These are phyloP conservation scores for Glonium stellatum DNA, from an alignment of 495 filamentous ascomycete species.

Conservation along the genomic window DNA sequence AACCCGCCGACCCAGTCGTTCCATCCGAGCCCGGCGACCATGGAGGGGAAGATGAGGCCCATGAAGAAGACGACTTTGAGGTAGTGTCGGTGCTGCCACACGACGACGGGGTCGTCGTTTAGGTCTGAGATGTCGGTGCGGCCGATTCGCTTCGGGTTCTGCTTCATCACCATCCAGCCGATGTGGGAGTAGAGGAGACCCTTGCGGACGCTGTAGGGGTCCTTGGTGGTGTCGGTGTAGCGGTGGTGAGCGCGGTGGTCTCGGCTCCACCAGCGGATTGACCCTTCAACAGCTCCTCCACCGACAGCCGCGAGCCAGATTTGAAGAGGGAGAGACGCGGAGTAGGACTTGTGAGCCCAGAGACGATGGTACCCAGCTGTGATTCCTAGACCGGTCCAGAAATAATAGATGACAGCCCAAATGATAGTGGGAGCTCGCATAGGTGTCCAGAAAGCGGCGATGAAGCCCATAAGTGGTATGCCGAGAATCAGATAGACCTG, in stretches of 20 bases:
- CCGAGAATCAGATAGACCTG: conserved; percentile 82
- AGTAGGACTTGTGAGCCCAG: conserved; percentile 74
- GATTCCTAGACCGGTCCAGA: conserved; percentile 19
- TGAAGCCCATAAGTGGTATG: conserved; percentile 68
- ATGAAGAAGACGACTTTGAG: conserved; percentile 82
- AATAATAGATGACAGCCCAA: conserved; percentile 47
- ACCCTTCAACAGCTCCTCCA: conserved; percentile 92
- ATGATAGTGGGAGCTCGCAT: conserved; percentile 66
- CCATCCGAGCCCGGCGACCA: conserved; percentile 83
- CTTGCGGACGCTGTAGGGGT: conserved; percentile 98
- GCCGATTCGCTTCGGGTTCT: conserved; percentile 53
- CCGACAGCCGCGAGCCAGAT: conserved; percentile 90
- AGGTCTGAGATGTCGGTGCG: conserved; percentile 95
- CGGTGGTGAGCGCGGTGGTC: conserved; percentile 97
- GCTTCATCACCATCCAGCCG: conserved; percentile 58
- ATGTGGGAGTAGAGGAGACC: conserved; percentile 94
- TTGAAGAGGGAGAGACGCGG: conserved; percentile 77
- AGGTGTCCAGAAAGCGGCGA: conserved; percentile 77
- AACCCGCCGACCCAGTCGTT: conserved; percentile 86
- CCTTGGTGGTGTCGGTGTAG: conserved; percentile 98
- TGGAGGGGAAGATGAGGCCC: conserved; percentile 75
- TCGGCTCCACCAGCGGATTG: conserved; percentile 94
- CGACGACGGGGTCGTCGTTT: conserved; percentile 89
- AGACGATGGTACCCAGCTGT: conserved; percentile 32
- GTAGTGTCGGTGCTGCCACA: conserved; percentile 93